Evolutionary conservation across 2,329 filamentous ascomycete genomes (phyloP), one percentile per base, ranked within the genome.

Genomic region (Alternaria sp.): DNA sequence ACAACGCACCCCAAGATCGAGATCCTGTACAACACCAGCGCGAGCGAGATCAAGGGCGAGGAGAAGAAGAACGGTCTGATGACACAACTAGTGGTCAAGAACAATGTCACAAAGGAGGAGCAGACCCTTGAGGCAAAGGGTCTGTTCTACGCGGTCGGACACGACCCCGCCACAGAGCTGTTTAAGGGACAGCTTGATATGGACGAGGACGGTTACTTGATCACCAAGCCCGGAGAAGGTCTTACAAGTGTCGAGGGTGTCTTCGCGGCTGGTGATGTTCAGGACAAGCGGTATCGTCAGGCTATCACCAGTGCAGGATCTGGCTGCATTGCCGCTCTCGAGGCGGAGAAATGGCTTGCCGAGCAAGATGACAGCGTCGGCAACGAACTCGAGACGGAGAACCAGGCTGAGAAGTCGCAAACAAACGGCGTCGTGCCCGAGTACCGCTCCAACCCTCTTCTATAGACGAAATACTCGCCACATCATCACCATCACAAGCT

Each of bases 261-360:
- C 20, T 99, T 97, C 77, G 95, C 95, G 38, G 95, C 94, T 10
- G 95, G 95, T 66, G 95, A 99, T 78, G 96, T 99, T 10, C 95
- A 99, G 84, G 96, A 99, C 80, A 99, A 98, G 90, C 89, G 90
- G 77, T 99, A 99, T 81, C 89, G 95, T 78, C 95, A 99, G 84
- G 95, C 95, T 48, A 96, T 99, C 69, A 99, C 95, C 67, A 97
- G 94, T 82, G 95, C 95, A 72, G 92, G 94, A 62, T 93, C 94
- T 63, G 95, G 95, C 66, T 99, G 95, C 81, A 90, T 97, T 84
- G 95, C 95, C 54, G 95, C 94, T 11, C 87, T 99, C 56, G 95
- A 99, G 77, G 94, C 94, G 10, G 95, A 99, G 82, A 97, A 97
- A 81, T 97, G 87, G 84, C 84, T 99, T 56, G 85, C 92, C 6